phyloP scores from a whole-genome alignment of 768 basidiomycete species.

The Boletus subcaerulescens region DNA sequence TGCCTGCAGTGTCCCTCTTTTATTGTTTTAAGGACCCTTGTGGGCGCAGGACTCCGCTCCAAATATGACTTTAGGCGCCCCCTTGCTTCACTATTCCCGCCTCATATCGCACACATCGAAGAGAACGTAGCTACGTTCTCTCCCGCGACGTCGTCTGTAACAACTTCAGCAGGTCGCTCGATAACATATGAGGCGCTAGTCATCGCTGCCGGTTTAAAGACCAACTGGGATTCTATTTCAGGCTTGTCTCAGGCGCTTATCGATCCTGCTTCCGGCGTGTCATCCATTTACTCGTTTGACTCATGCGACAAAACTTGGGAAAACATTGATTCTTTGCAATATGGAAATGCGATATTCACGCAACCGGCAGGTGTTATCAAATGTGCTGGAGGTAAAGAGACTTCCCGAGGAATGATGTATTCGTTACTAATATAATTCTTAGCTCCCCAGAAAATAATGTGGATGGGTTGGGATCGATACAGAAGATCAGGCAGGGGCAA shows the following conservation, averaged over 20 bases:
- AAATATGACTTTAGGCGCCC: conserved; percentile 69
- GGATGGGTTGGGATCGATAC: conserved; percentile 92
- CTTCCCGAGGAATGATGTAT: not conserved
- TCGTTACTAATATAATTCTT: conserved; percentile 4
- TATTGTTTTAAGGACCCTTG: conserved; percentile 70
- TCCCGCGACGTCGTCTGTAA: conserved; percentile 71
- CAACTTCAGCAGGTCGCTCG: conserved; percentile 64
- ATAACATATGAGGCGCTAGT: conserved; percentile 84
- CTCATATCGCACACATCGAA: conserved; percentile 65
- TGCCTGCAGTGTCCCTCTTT: not conserved
- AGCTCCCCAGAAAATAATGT: conserved; percentile 94
- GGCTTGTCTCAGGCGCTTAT: conserved; percentile 74
- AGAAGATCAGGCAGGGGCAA: conserved; percentile 55
- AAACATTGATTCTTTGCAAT: conserved; percentile 71
- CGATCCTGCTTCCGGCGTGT: conserved; percentile 78
- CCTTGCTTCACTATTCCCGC: conserved; percentile 69
- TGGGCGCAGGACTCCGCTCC: conserved; percentile 77
- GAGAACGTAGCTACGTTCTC: conserved; percentile 73
- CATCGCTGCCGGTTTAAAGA: conserved; percentile 86
- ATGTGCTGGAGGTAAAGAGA: conserved; percentile 75
- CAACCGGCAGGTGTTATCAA: conserved; percentile 93
- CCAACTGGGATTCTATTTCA: conserved; percentile 73
- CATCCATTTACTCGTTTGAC: conserved; percentile 88
- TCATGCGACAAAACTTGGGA: conserved; percentile 88
- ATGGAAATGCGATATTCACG: conserved; percentile 89